Evolutionary conservation across 257 asterid species (phyloP).

Genomic region (Nicotiana benthamiana): DNA sequence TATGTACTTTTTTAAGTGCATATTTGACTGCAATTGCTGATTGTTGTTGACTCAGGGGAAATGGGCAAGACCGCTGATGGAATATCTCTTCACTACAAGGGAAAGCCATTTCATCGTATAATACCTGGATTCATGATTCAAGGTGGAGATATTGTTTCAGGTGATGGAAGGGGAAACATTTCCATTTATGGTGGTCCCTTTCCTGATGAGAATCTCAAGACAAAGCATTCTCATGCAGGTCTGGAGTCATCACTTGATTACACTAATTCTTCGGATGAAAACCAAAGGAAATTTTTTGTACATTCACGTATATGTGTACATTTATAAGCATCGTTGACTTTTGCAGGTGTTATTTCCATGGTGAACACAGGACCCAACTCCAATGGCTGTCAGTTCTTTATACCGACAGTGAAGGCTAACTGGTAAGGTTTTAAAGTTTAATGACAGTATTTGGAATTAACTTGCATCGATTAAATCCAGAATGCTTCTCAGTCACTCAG

Average conservation of each 20-base stretch:
- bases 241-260: neutral
- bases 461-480: neutral
- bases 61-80: slow-evolving; percentile 74
- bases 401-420: slow-evolving; percentile 84
- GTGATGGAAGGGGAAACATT: slow-evolving; percentile 76
- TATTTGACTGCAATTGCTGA: neutral
- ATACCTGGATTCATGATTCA: slow-evolving; percentile 99
- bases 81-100: slow-evolving; percentile 71
- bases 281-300: neutral
- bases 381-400: slow-evolving; percentile 92
- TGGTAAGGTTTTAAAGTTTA: slow-evolving; percentile 43
- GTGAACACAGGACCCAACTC: slow-evolving; percentile 94
- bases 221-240: slow-evolving; percentile 83
- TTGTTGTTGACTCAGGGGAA: slow-evolving; percentile 55
- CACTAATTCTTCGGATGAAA: neutral
- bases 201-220: slow-evolving; percentile 81
- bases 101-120: slow-evolving; percentile 88
- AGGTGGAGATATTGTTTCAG: slow-evolving; percentile 83
- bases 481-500: neutral
- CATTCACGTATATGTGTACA: neutral
- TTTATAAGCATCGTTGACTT: neutral
- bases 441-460: neutral
- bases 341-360: slow-evolving; percentile 75
- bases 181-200: slow-evolving; percentile 55
- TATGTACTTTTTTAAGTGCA: too few species aligned